Percentiles rank a stretch among this genome's conserved stretches.
Evolutionary conservation across 176 grass and related monocot species (phyloP).

Genomic region (Musa troglodytarum): DNA sequence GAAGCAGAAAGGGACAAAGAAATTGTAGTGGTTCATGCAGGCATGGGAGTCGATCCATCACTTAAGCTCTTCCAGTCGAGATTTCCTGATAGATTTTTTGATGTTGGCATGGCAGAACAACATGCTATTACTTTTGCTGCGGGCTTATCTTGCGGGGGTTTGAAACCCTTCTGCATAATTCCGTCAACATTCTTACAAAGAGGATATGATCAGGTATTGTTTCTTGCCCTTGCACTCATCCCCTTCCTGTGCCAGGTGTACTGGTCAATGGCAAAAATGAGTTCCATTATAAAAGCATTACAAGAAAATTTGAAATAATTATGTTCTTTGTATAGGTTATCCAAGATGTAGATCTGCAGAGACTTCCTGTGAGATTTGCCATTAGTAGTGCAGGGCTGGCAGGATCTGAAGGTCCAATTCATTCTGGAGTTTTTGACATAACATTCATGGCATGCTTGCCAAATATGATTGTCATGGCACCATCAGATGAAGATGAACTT

Average conservation of each 20-base stretch:
- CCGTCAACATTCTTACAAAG: slow-evolving; percentile 71
- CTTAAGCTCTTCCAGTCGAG: slow-evolving; percentile 45
- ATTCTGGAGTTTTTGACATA: slow-evolving; percentile 56
- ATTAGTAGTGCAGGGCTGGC: slow-evolving; percentile 60
- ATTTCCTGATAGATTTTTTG: slow-evolving; percentile 74
- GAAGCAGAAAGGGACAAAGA: slow-evolving; percentile 60
- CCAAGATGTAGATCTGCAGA: slow-evolving; percentile 71
- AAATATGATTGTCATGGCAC: slow-evolving; percentile 83
- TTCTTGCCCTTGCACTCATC: not conserved
- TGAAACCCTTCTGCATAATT: slow-evolving; percentile 73
- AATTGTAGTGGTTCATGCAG: slow-evolving; percentile 62
- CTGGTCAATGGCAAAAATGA: not conserved
- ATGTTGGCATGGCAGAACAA: slow-evolving; percentile 65
- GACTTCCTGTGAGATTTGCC: slow-evolving; percentile 55
- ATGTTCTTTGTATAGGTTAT: slow-evolving; percentile 31
- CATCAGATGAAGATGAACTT: slow-evolving; percentile 58
- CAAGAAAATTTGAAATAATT: not conserved
- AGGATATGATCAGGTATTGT: slow-evolving; percentile 65
- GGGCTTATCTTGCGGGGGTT: slow-evolving; percentile 58
- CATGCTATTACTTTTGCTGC: slow-evolving; percentile 72
- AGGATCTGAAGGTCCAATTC: slow-evolving; percentile 49
- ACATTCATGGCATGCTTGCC: slow-evolving; percentile 72
- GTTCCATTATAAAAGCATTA: not conserved
- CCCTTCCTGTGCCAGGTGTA: not conserved
- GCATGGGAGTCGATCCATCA: slow-evolving; percentile 60